Conservation (phyloP, 495 filamentous ascomycete genomes). For the Xylaria curta region DNA sequence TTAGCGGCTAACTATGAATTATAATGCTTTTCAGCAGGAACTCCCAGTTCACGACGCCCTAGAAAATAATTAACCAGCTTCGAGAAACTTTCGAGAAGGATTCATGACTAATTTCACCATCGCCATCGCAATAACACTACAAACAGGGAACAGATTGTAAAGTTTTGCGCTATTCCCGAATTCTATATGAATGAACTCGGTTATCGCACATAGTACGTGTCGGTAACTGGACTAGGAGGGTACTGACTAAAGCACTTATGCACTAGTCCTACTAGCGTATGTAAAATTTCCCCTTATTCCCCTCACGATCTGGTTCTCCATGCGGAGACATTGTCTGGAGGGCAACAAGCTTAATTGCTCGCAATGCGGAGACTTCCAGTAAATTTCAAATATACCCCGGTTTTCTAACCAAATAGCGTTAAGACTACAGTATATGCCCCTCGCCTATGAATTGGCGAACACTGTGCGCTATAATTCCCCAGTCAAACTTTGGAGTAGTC, state of each 20-base stretch:
- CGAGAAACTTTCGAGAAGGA: conserved; percentile 13
- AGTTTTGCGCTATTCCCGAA: too few species aligned
- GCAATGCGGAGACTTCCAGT: conserved; percentile 6
- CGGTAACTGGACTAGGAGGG: too few species aligned
- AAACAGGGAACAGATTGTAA: neutral
- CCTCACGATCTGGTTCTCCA: conserved; percentile 22
- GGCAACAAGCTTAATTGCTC: conserved; percentile 5
- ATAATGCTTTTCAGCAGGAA: neutral
- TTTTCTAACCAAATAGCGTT: neutral
- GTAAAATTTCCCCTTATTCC: conserved; percentile 17
- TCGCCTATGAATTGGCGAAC: neutral
- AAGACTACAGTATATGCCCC: neutral
- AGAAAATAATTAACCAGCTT: neutral
- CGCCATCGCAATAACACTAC: neutral
- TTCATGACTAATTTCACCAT: neutral
- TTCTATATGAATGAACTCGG: neutral
- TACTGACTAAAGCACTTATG: too few species aligned
- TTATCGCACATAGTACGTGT: too few species aligned
- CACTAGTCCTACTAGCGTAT: neutral
- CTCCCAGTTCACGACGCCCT: neutral
- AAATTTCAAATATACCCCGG: conserved; percentile 8
- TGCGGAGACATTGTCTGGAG: conserved; percentile 19
- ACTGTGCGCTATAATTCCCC: conserved; percentile 3
- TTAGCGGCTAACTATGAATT: neutral
- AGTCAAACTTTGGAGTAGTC: neutral